A percentile compares a stretch with the other conserved stretches of the same genome.
Conservation (phyloP, 495 filamentous ascomycete genomes). For the Daldinia grandis region DNA sequence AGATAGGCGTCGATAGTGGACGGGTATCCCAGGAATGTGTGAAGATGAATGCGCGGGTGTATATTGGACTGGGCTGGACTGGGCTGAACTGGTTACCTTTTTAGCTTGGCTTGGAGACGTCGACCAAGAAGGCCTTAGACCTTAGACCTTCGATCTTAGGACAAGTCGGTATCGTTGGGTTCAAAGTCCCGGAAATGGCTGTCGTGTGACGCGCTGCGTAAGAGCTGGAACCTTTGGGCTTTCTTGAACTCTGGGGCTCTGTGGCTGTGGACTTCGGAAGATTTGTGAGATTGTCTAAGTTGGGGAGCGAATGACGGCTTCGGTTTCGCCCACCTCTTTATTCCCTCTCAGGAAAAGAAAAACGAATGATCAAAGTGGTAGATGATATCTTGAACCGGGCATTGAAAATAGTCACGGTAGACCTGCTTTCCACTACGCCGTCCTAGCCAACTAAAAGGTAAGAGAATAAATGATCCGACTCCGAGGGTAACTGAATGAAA, state of each 20-base stretch:
- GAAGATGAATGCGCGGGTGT: constrained; percentile 12
- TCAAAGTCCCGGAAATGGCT: not conserved
- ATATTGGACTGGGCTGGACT: not conserved
- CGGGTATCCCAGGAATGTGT: constrained; percentile 8
- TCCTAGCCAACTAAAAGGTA: constrained; percentile 4
- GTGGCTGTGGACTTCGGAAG: not conserved
- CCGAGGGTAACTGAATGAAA: constrained; percentile 19
- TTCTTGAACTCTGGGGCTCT: not conserved
- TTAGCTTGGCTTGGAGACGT: constrained; percentile 8
- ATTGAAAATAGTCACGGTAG: constrained; percentile 4
- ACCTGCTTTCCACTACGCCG: constrained; percentile 2
- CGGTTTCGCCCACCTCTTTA: not conserved
- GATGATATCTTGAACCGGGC: not conserved
- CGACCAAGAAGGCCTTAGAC: constrained; percentile 4
- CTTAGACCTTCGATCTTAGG: constrained; percentile 5
- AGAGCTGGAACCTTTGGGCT: not conserved
- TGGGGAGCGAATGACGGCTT: not conserved
- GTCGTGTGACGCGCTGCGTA: constrained; percentile 6
- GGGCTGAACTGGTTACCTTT: not conserved
- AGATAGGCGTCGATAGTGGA: not conserved
- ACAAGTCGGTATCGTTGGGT: constrained; percentile 20
- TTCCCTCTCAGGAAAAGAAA: not conserved
- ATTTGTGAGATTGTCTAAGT: constrained; percentile 6
- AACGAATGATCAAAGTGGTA: not conserved
- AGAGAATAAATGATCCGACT: constrained; percentile 23